Evolutionary conservation across 202 grass and related monocot genomes (phyloP), one percentile per base, ranked within the genome.

Genomic region (Schoenoplectus tabernaemontani): DNA sequence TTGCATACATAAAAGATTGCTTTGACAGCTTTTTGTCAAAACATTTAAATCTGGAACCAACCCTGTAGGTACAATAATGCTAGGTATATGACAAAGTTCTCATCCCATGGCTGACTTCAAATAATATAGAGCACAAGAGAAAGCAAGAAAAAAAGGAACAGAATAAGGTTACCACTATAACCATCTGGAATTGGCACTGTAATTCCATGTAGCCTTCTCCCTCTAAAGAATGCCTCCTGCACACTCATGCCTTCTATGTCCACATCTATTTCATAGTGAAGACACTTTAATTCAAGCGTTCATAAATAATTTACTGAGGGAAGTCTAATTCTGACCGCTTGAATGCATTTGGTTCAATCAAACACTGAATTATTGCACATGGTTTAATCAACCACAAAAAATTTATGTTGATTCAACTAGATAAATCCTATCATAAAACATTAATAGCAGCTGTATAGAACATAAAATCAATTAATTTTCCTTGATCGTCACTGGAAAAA

Each of bases 221-320:
- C 95, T 66, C 95, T 89, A 73, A 94, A 94, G 87, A 89, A 94
- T 0, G 89, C 86, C 82, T 98, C 95, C 71, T 98, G 83, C 83
- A 97, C 86, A 79, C 28, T 87, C 62, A 93, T 63, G n/a, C 89
- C 89, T n/a, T 94, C 95, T 66, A 93, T 77, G 42, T 89, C 87
- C 76, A 82, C 74, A 30, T 87, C 95, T 97, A 62, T 37, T 57
- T 75, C 58, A 77, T 11, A 30, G 65, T 22, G 4, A 66, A 78
- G 13, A 77, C n/a, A 54, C 34, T 54, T 54, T 44, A 59, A 10
- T 64, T 33, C 48, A 39, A 43, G 19, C 15, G 2, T 63, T 83
- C 22, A 54, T 22, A 38, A 11, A 48, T 57, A 23, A 34, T 33
- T 16, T 16, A 34, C 1, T 66, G 7, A 41, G 16, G 30, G 5